These are phyloP conservation scores for Colletotrichum gloeosporioides DNA, from an alignment of 2,329 filamentous ascomycete species.

Conservation along the genomic window DNA sequence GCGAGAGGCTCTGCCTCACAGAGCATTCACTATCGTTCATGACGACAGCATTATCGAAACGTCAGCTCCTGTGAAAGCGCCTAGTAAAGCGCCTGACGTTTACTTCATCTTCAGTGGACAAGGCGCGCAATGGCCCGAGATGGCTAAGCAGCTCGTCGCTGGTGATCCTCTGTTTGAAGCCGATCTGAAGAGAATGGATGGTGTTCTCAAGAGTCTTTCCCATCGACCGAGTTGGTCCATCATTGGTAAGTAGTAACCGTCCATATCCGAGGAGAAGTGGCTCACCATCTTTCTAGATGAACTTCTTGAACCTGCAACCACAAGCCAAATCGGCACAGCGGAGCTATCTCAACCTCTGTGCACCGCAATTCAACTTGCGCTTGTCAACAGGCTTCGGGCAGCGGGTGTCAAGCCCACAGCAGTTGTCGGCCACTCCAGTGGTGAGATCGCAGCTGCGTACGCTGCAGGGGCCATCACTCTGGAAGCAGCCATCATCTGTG, in stretches of 20 bases:
- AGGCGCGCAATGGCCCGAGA: conserved; percentile 28
- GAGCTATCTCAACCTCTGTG: conserved; percentile 28
- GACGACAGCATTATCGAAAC: conserved; percentile 7
- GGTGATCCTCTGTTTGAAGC: neutral
- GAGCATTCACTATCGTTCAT: conserved; percentile 18
- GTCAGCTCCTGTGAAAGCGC: conserved; percentile 28
- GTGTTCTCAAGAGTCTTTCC: neutral
- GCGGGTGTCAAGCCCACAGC: conserved; percentile 34
- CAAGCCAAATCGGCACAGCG: neutral
- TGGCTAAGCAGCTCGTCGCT: conserved; percentile 20
- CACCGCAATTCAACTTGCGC: conserved; percentile 42
- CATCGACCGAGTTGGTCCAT: neutral
- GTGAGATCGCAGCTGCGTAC: conserved; percentile 52
- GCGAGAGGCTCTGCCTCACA: conserved; percentile 30
- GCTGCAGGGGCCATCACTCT: conserved; percentile 38
- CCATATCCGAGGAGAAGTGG: no score
- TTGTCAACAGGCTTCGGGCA: conserved; percentile 41
- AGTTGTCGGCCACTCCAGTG: conserved; percentile 47
- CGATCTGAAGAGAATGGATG: conserved; percentile 17
- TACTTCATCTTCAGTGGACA: conserved; percentile 30
- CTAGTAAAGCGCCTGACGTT: conserved; percentile 27
- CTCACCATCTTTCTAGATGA: neutral
- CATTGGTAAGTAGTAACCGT: neutral
- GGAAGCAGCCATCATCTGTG: conserved; percentile 38
- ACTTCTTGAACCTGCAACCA: neutral